Percentiles rank a stretch among this genome's conserved stretches.
Evolutionary conservation across 768 basidiomycete genomes (phyloP).

Genomic region (Amanita molliuscula): DNA sequence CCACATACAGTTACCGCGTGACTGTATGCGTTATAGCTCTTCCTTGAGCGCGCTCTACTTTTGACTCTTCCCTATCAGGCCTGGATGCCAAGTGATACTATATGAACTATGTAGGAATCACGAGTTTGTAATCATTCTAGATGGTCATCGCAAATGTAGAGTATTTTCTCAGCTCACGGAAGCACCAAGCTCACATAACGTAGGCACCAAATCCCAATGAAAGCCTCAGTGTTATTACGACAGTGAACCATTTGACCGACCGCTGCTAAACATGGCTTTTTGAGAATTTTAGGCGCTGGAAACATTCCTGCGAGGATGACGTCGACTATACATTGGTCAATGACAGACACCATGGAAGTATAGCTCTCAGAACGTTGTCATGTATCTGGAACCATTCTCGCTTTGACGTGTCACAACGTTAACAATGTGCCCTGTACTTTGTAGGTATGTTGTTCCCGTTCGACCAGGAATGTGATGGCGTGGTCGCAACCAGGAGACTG

Average conservation of each 20-base stretch:
- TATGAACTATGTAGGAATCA: slow-evolving; percentile 23
- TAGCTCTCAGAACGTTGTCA: background rate
- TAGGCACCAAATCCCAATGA: slow-evolving; percentile 18
- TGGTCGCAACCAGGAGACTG: background rate
- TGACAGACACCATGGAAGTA: background rate
- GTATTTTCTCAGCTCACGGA: slow-evolving; percentile 20
- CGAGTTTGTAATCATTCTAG: slow-evolving; percentile 14
- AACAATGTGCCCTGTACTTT: background rate
- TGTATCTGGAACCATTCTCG: background rate
- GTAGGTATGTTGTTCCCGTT: background rate
- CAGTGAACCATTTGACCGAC: background rate
- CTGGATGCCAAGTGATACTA: slow-evolving; percentile 21
- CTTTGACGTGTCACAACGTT: background rate
- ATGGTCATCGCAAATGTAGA: slow-evolving; percentile 31
- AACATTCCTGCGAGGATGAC: background rate
- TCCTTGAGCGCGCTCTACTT: too few species aligned
- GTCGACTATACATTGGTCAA: background rate
- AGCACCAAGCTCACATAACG: slow-evolving; percentile 24
- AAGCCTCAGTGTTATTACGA: background rate
- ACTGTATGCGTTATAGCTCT: too few species aligned
- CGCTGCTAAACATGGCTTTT: background rate
- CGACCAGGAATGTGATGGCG: slow-evolving; percentile 3
- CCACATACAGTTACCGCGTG: too few species aligned
- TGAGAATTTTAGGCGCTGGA: background rate
- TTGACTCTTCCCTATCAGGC: too few species aligned